Evolutionary conservation across 2,329 filamentous ascomycete species (phyloP).

Genomic region (Colletotrichum filicis): DNA sequence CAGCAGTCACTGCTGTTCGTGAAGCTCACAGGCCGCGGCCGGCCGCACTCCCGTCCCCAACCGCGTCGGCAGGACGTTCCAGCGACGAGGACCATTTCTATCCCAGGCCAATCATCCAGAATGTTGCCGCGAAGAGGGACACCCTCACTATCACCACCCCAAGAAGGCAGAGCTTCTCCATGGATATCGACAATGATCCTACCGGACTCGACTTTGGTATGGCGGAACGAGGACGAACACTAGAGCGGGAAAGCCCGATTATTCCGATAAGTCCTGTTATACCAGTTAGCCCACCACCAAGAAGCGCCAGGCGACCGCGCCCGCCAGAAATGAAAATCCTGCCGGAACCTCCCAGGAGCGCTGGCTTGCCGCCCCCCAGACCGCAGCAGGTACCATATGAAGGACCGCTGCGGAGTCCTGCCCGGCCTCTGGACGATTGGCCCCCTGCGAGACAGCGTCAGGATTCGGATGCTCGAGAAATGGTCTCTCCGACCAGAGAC

Average conservation of each 20-base stretch:
- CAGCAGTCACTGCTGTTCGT: constrained; percentile 37
- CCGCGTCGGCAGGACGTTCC: constrained; percentile 50
- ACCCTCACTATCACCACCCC: constrained; percentile 59
- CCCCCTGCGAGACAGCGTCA: constrained; percentile 1
- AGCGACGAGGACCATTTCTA: constrained; percentile 51
- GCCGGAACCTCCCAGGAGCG: not conserved
- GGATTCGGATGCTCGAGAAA: constrained; percentile 8
- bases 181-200: constrained; percentile 53
- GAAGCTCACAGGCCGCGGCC: constrained; percentile 43
- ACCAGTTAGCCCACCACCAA: constrained; percentile 27
- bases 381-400: constrained; percentile 24
- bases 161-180: constrained; percentile 59
- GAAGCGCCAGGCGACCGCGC: constrained; percentile 29
- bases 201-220: constrained; percentile 14
- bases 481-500: not conserved
- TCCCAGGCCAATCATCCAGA: constrained; percentile 56
- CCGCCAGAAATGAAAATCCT: constrained; percentile 25
- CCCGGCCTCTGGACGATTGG: constrained; percentile 8
- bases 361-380: constrained; percentile 8
- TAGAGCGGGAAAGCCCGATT: not conserved
- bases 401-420: constrained; percentile 14
- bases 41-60: constrained; percentile 54
- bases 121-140: constrained; percentile 61
- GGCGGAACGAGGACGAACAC: not conserved
- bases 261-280: not conserved